Evolutionary conservation across 768 basidiomycete genomes (phyloP).

Genomic region (Russula sp.): DNA sequence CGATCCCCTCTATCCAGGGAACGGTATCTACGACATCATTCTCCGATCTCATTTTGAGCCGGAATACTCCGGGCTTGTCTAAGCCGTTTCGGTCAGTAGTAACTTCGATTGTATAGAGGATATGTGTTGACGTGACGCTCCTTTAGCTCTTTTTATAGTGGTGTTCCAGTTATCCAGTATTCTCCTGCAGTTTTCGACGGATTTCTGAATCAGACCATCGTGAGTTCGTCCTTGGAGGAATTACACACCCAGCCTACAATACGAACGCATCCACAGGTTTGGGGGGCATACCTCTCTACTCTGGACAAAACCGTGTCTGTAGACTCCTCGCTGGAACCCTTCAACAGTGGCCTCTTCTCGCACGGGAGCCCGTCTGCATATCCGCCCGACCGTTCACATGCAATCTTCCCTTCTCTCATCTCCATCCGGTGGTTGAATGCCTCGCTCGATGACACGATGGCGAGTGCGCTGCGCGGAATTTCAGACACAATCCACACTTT

Average conservation of each 20-base stretch:
- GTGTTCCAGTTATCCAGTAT: not conserved
- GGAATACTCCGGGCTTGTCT: not conserved
- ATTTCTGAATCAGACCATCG: not conserved
- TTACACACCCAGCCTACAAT: too few species aligned
- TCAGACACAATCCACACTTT: not conserved
- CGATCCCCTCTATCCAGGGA: not conserved
- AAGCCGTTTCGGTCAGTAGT: not conserved
- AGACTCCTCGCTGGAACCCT: not conserved
- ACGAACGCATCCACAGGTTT: not conserved
- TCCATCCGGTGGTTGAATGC: slow-evolving; percentile 5
- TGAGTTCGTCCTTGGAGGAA: too few species aligned
- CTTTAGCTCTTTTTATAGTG: not conserved
- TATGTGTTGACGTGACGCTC: not conserved
- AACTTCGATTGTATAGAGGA: not conserved
- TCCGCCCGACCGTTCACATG: slow-evolving; percentile 7
- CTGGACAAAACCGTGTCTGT: not conserved
- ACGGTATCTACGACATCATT: slow-evolving; percentile 3
- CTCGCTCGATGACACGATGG: slow-evolving; percentile 34
- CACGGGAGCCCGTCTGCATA: slow-evolving; percentile 8
- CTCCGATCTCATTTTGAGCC: not conserved
- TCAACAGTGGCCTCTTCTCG: not conserved
- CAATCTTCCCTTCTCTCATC: not conserved
- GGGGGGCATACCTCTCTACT: not conserved
- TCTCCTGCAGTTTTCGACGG: not conserved
- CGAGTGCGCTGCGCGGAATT: slow-evolving; percentile 29